A percentile compares a stretch with the other conserved stretches of the same genome.
These are phyloP conservation scores for Pichia membranifaciens DNA, from an alignment of 805 yeast species.

Conservation along the genomic window DNA sequence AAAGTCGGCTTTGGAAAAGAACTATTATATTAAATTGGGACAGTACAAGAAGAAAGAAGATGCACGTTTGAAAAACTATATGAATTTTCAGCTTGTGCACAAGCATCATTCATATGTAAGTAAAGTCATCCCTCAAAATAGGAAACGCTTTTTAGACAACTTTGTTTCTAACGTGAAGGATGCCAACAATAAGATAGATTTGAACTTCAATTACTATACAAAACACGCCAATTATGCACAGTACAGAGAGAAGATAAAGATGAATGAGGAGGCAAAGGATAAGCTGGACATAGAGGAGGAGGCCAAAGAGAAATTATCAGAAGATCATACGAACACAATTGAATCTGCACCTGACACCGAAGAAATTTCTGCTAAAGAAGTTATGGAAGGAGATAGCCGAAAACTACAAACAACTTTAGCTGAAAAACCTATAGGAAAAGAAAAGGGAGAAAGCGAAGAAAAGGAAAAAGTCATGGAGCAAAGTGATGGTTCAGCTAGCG, in stretches of 20 bases:
- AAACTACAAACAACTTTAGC: no score
- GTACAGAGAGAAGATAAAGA: constrained; percentile 31
- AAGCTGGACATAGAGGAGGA: constrained; percentile 25
- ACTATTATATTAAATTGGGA: constrained; percentile 13
- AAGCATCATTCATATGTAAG: constrained; percentile 24
- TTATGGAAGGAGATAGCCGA: no score
- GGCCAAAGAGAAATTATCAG: background rate
- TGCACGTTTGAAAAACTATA: constrained; percentile 27
- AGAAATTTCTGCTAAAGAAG: no score
- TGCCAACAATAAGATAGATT: constrained; percentile 29
- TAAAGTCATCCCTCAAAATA: constrained; percentile 17
- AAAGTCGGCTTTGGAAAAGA: constrained; percentile 16
- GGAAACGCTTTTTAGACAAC: constrained; percentile 23
- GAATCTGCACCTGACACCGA: no score
- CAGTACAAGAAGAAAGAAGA: constrained; percentile 23
- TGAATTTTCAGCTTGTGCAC: constrained; percentile 30
- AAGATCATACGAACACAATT: no score
- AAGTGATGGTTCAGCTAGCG: no score
- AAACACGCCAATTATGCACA: constrained; percentile 41
- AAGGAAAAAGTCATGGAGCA: no score
- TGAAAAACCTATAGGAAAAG: no score
- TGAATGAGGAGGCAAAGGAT: constrained; percentile 37
- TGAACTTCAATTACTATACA: constrained; percentile 31
- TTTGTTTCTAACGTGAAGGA: constrained; percentile 26
- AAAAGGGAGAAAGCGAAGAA: no score